Percentiles rank a stretch among this genome's conserved stretches.
These are phyloP conservation scores for Mycena olivaceomarginata DNA, from an alignment of 768 basidiomycete species.

Conservation along the genomic window DNA sequence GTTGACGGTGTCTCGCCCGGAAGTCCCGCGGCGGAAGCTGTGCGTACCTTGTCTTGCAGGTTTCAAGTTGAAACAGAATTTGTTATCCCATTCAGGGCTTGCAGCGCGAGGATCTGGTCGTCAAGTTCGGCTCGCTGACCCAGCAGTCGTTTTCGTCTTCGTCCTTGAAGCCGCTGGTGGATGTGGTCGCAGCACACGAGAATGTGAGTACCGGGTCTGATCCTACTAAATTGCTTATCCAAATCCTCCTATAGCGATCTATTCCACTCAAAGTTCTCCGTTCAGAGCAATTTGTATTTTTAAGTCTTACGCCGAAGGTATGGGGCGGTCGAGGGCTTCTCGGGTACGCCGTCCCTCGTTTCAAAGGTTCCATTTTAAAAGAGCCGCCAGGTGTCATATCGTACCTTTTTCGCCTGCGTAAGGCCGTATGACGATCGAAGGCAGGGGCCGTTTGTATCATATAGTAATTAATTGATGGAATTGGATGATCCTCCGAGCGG, in stretches of 20 bases:
- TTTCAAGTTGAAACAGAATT: not conserved
- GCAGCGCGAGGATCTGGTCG: conserved; percentile 79
- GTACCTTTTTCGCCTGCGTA: conserved; percentile 65
- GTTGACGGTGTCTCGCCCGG: conserved; percentile 88
- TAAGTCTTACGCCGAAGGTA: conserved; percentile 82
- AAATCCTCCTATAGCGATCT: conserved; percentile 65
- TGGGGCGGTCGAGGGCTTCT: conserved; percentile 94
- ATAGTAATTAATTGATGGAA: conserved; percentile 18
- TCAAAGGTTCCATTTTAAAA: conserved; percentile 20
- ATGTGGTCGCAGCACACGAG: conserved; percentile 85
- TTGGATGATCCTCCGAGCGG: not conserved
- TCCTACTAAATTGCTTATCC: not conserved
- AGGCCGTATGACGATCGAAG: conserved; percentile 7
- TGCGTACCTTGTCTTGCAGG: conserved; percentile 51
- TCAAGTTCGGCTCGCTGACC: conserved; percentile 83
- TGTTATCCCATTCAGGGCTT: conserved; percentile 71
- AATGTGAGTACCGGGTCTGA: conserved; percentile 71
- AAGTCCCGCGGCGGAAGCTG: conserved; percentile 91
- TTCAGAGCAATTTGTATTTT: conserved; percentile 61
- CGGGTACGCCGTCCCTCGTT: conserved; percentile 70
- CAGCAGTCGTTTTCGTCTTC: conserved; percentile 68
- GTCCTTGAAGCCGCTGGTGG: conserved; percentile 82
- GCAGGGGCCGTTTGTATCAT: not conserved
- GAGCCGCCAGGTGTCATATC: conserved; percentile 73
- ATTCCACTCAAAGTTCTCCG: conserved; percentile 78